These are phyloP conservation scores for Avicennia marina DNA, from an alignment of 257 asterid species.

Conservation along the genomic window DNA sequence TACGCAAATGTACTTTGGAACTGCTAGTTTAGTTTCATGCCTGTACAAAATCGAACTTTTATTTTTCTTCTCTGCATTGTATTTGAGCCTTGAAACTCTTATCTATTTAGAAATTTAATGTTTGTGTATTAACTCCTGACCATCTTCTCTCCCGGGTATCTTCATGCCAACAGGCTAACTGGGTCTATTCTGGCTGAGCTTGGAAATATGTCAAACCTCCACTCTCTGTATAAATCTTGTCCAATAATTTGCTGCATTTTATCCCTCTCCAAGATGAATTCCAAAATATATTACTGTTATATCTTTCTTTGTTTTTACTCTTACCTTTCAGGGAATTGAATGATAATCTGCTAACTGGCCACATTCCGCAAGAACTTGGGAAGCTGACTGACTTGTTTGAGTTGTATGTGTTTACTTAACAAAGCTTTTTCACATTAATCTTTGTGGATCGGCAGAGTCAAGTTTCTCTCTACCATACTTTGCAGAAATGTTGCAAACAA, in stretches of 20 bases:
- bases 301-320: no score
- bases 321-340: conserved; percentile 63
- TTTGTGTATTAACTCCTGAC: no score
- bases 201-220: conserved; percentile 96
- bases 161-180: conserved; percentile 82
- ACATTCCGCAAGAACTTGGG: conserved; percentile 85
- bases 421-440: no score
- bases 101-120: no score
- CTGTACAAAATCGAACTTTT: no score
- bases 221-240: conserved; percentile 54
- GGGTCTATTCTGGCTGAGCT: conserved; percentile 92
- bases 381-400: conserved; percentile 89
- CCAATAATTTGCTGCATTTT: background rate
- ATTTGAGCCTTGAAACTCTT: no score
- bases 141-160: conserved; percentile 47
- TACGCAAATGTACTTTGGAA: no score
- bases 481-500: conserved; percentile 90
- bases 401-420: conserved; percentile 38
- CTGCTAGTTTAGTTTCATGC: no score
- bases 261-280: no score
- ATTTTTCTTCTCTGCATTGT: no score
- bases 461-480: no score
- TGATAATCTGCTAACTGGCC: conserved; percentile 74
- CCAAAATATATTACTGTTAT: background rate
- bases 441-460: background rate